Evolutionary conservation across 805 yeast genomes (phyloP), one percentile per base, ranked within the genome.

Genomic region (Schizosaccharomyces osmophilus): DNA sequence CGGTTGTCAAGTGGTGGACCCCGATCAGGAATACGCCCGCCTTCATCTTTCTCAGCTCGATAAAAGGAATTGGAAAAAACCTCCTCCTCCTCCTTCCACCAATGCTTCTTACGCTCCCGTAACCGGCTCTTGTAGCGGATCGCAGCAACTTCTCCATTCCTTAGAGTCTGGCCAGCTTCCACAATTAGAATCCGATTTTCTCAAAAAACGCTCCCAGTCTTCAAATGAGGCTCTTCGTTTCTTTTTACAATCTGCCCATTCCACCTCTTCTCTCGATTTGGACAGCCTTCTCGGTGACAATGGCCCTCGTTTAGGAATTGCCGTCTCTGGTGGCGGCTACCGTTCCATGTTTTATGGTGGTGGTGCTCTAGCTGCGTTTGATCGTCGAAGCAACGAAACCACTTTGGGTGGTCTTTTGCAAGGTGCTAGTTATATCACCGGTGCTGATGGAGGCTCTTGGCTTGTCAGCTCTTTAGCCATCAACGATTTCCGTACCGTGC

Each of bases 271-370:
- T 5, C 59, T 22, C 59, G 36, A 19, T 22, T n/a, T 39, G n/a
- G 17, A 13, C 43, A 32, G 22, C 42, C 39, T 48, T 48, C 26
- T 48, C 9, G 55, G 55, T 6, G 55, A 48, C 17, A 48, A 48
- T 24, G 55, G 55, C 29, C 55, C 55, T 48, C 55, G 55, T 48
- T 15, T 71, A 43, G 77, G 75, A 11, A 64, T 73, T 17, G 82
- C 87, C 3, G 81, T 82, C 66, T 80, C 87, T 22, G 96, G 96
- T 58, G 97, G 97, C 67, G 97, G 97, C 2, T 88, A 79, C 67
- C 70, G 85, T 61, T 77, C 85, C 6, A 79, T 82, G 82, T 67
- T 82, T 24, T 73, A 74, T 17, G 82, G 79, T 0, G 83, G 80
- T 0, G 85, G 85, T 0, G 74, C 75, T 2, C 63, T 81, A 5